Base-by-base conservation (phyloP, 768 basidiomycete species). In the Piloderma croceum region DNA sequence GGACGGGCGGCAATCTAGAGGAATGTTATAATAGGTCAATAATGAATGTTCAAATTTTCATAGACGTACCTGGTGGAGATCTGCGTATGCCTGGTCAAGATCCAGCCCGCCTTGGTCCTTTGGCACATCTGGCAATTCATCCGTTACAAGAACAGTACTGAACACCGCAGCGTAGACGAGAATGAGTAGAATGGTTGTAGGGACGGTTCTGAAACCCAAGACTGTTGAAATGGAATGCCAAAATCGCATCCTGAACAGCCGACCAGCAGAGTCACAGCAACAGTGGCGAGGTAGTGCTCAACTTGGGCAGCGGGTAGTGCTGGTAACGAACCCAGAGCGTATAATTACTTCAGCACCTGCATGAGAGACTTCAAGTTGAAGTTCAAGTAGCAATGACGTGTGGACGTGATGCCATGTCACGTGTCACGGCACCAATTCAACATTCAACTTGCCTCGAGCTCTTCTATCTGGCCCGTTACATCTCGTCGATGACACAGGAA, bases 1-100 rank as follows among this genome's bases (percentile, higher is more conserved):
- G 88, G 89, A 20, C 70, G 70, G 5, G 70, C 63, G 5, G 88
- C 71, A 44, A 90, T 79, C 81, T 75, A 43, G 36, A 7, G 15
- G 23, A 21, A 33, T 13, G 24, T 32, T 31, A 18, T 20, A 37
- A 24, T 19, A 39, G 23, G 35, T 33, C 21, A 20, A 35, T 17
- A 21, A 29, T 21, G 10, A 38, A 19, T n/a, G 12, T 34, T 19
- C 34, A 23, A 10, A n/a, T n/a, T 22, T 18, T 17, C 34, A 17
- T 38, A 32, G n/a, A 46, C 66, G 43, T 57, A 77, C 81, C 47
- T 57, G 49, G 39, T 79, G 72, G 31, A 87, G 60, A 43, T 85
- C 81, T 36, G 60, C 60, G 55, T 73, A 80, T 4, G 83, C 81
- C 37, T 69, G 63, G 31, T 70, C 59, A 18, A 83, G 44, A 52